Conservation (phyloP, 331 rosid species). For the Pyracantha coccinea region DNA sequence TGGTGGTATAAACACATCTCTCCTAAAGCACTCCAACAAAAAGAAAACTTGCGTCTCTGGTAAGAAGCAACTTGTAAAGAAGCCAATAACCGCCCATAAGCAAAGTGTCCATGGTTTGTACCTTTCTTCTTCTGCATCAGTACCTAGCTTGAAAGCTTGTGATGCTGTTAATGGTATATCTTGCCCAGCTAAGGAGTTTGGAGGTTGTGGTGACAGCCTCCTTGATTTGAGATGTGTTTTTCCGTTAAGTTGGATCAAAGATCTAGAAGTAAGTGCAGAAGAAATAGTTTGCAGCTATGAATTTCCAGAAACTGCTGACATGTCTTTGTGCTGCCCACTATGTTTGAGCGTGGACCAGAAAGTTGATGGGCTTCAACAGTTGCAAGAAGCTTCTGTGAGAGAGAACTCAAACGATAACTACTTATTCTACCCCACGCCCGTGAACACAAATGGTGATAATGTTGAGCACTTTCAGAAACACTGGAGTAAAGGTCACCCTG, state of each 20-base stretch:
- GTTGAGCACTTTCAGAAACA: conserved; percentile 95
- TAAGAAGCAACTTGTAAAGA: conserved; percentile 29
- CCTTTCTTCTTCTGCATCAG: conserved; percentile 27
- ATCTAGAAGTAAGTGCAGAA: conserved; percentile 86
- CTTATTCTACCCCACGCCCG: conserved; percentile 57
- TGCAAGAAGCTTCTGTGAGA: conserved; percentile 63
- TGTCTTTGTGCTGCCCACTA: conserved; percentile 54
- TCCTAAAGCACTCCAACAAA: conserved; percentile 25
- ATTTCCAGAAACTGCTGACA: conserved; percentile 77
- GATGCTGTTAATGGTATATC: conserved; percentile 31
- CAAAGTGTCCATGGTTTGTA: conserved; percentile 8
- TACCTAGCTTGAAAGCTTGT: conserved; percentile 34
- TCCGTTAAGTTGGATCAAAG: conserved; percentile 68
- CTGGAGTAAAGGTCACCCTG: conserved; percentile 95
- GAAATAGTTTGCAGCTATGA: conserved; percentile 99
- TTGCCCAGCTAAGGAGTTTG: conserved; percentile 60
- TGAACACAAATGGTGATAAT: conserved; percentile 45
- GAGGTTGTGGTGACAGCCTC: conserved; percentile 65
- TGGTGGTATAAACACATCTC: conserved; percentile 24
- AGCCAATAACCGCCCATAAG: conserved; percentile 19
- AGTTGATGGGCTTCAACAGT: conserved; percentile 33
- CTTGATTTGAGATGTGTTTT: conserved; percentile 78
- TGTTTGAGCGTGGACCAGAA: conserved; percentile 52
- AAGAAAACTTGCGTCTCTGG: conserved; percentile 25
- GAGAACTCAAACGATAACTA: conserved; percentile 70